Conservation (phyloP, 805 yeast genomes). For the Lipomyces anomalus region DNA sequence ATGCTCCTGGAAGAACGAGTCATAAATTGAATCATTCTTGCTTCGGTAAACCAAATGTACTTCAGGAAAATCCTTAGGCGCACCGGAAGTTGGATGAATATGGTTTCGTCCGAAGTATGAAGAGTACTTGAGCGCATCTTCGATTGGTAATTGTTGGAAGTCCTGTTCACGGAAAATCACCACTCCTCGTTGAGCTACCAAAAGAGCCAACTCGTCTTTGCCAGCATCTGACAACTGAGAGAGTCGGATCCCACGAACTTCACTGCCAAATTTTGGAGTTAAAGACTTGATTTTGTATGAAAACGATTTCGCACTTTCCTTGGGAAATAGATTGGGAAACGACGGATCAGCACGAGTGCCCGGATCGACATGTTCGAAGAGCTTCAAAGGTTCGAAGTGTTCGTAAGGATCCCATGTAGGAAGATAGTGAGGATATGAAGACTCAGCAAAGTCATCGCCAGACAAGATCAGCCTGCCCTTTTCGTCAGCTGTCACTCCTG, state of each 20-base stretch:
- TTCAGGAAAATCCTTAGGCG: slow-evolving; percentile 54
- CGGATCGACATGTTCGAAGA: slow-evolving; percentile 56
- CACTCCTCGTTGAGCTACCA: slow-evolving; percentile 68
- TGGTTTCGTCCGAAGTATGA: slow-evolving; percentile 64
- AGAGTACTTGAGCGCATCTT: slow-evolving; percentile 44
- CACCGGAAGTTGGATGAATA: slow-evolving; percentile 69
- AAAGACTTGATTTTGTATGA: slow-evolving; percentile 37
- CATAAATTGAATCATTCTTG: slow-evolving; percentile 33
- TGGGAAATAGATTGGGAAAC: slow-evolving; percentile 45
- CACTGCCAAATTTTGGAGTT: slow-evolving; percentile 69
- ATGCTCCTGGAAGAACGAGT: slow-evolving; percentile 25
- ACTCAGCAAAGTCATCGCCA: not conserved
- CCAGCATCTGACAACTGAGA: slow-evolving; percentile 48
- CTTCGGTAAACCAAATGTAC: slow-evolving; percentile 57
- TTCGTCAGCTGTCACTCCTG: slow-evolving; percentile 11
- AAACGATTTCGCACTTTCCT: slow-evolving; percentile 26
- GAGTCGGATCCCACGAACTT: slow-evolving; percentile 57
- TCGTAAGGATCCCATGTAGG: slow-evolving; percentile 66
- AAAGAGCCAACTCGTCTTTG: slow-evolving; percentile 63
- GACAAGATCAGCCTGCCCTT: not conserved
- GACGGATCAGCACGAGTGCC: slow-evolving; percentile 61
- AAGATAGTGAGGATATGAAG: slow-evolving; percentile 50
- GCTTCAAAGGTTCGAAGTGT: slow-evolving; percentile 46
- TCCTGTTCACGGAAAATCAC: slow-evolving; percentile 69
- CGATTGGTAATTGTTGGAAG: slow-evolving; percentile 40